These are phyloP conservation scores for Neurospora tetraspora DNA, from an alignment of 495 filamentous ascomycete genomes.

Conservation along the genomic window DNA sequence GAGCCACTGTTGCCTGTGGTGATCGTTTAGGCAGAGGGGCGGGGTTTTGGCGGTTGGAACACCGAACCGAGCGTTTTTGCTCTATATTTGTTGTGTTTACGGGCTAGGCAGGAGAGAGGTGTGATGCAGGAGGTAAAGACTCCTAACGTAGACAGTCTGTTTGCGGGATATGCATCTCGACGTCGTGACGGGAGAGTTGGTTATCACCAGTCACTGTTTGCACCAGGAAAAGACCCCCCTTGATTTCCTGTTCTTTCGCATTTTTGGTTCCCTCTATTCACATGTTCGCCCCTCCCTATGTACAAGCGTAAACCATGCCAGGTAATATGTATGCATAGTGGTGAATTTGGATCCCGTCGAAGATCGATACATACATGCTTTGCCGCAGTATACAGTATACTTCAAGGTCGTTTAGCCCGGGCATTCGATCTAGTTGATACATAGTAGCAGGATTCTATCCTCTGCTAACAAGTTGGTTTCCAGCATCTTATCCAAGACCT, in stretches of 20 bases:
- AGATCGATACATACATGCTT: neutral
- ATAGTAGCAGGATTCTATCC: neutral
- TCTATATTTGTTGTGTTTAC: neutral
- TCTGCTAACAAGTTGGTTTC: neutral
- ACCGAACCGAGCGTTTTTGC: neutral
- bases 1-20: slow-evolving; percentile 1
- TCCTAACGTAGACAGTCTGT: neutral
- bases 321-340: neutral
- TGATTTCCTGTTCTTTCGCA: neutral
- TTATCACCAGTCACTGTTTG: neutral
- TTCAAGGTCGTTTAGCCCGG: neutral
- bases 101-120: neutral
- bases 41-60: neutral
- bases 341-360: neutral
- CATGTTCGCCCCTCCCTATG: neutral
- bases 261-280: neutral
- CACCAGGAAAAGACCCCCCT: neutral
- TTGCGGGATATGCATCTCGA: neutral
- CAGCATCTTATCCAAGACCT: slow-evolving; percentile 62
- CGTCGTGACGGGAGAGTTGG: neutral
- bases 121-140: neutral
- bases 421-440: neutral
- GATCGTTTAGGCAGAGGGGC: neutral
- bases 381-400: neutral
- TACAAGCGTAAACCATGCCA: neutral